Percentiles rank a stretch among this genome's conserved stretches.
phyloP scores from a whole-genome alignment of 176 grass and related monocot genomes.

The Dendrocalamus sinicus region DNA sequence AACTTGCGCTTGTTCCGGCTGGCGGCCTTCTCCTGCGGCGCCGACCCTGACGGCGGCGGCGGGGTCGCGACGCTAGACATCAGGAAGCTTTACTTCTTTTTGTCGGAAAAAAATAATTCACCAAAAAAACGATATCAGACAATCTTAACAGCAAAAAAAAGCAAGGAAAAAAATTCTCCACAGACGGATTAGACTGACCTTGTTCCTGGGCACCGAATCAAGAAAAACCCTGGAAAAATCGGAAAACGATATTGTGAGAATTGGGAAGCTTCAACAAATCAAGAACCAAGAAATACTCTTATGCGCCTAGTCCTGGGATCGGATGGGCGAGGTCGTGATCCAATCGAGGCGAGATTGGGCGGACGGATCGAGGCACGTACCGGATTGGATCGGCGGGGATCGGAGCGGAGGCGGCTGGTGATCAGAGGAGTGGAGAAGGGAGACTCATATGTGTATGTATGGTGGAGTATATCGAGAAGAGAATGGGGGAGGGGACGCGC shows the following conservation, averaged over 20 bases:
- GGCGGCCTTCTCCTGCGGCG: constrained; percentile 61
- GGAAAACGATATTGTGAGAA: constrained; percentile 21
- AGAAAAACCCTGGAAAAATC: constrained; percentile 37
- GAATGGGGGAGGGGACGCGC: neutral
- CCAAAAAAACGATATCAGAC: neutral
- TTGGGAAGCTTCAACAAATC: constrained; percentile 31
- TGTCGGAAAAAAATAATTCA: constrained; percentile 9
- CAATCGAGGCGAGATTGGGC: constrained; percentile 26
- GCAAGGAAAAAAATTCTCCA: constrained; percentile 15
- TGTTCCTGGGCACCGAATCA: constrained; percentile 27
- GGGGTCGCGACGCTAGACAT: constrained; percentile 46
- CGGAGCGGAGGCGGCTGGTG: constrained; percentile 39
- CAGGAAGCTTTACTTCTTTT: neutral
- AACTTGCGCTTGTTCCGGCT: constrained; percentile 96
- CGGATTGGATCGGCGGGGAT: constrained; percentile 42
- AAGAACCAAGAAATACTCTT: neutral
- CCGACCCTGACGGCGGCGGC: constrained; percentile 37
- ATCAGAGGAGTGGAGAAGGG: constrained; percentile 48
- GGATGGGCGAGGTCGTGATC: constrained; percentile 45
- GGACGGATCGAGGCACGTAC: constrained; percentile 52
- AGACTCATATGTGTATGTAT: constrained; percentile 16
- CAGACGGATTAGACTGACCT: constrained; percentile 41
- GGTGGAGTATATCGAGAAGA: constrained; percentile 5
- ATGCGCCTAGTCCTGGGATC: neutral
- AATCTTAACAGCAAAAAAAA: neutral